Conservation (phyloP, 805 yeast genomes). For the Candida easanensis region DNA sequence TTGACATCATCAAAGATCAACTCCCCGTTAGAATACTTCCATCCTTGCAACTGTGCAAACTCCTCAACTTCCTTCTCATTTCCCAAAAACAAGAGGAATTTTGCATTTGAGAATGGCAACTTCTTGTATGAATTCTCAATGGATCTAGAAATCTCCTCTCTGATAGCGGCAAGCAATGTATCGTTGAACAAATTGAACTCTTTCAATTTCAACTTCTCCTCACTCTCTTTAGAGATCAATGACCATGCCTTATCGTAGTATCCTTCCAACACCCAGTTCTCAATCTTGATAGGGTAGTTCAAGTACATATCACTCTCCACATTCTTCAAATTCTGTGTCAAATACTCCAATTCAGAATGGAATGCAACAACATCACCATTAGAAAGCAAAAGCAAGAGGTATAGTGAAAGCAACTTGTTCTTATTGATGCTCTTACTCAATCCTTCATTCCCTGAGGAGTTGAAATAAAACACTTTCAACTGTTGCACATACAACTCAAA, state of each 20-base stretch:
- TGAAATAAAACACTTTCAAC: slow-evolving; percentile 72
- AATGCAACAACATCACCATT: slow-evolving; percentile 84
- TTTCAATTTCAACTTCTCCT: slow-evolving; percentile 41
- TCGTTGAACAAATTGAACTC: slow-evolving; percentile 80
- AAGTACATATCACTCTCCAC: slow-evolving; percentile 67
- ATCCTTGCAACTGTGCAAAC: slow-evolving; percentile 53
- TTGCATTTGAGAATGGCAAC: slow-evolving; percentile 80
- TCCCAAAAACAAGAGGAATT: slow-evolving; percentile 69
- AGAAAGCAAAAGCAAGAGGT: slow-evolving; percentile 71
- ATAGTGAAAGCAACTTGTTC: slow-evolving; percentile 71
- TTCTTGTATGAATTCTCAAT: slow-evolving; percentile 74
- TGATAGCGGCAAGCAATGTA: slow-evolving; percentile 71
- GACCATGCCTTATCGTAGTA: slow-evolving; percentile 71
- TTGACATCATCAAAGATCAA: slow-evolving; percentile 41
- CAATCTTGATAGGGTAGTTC: slow-evolving; percentile 83
- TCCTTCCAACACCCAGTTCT: slow-evolving; percentile 95
- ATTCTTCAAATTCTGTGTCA: slow-evolving; percentile 43
- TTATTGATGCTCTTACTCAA: slow-evolving; percentile 53
- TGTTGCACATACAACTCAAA: slow-evolving; percentile 68
- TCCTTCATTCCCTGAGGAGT: slow-evolving; percentile 29
- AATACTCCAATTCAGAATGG: slow-evolving; percentile 82
- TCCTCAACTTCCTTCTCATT: slow-evolving; percentile 52
- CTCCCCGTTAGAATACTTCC: slow-evolving; percentile 54
- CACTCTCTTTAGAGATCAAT: slow-evolving; percentile 26
- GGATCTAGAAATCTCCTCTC: slow-evolving; percentile 82